Conservation (phyloP, 2,329 filamentous ascomycete genomes). For the Talaromyces sp. region DNA sequence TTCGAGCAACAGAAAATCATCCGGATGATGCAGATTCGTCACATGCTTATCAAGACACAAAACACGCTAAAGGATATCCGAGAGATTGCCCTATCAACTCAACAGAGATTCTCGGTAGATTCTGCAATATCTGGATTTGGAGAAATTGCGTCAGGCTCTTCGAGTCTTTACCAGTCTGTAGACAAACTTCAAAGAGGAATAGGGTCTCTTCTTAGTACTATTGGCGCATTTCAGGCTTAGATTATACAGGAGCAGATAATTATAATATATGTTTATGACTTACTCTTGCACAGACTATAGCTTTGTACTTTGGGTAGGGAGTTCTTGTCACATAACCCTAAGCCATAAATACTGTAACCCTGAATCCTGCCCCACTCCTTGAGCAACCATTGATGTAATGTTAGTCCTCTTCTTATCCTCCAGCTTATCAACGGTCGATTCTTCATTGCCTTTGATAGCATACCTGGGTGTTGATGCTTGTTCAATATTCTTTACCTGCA, state of each 20-base stretch:
- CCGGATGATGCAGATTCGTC: constrained; percentile 12
- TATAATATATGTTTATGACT: not conserved
- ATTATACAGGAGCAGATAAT: not conserved
- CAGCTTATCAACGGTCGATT: not conserved
- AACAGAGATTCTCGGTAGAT: constrained; percentile 7
- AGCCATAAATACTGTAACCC: not conserved
- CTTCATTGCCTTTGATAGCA: not conserved
- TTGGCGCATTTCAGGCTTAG: not conserved
- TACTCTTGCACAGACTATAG: too few relatives aligned
- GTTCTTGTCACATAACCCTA: not conserved
- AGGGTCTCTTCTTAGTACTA: constrained; percentile 4
- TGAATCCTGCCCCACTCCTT: not conserved
- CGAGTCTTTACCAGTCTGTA: constrained; percentile 1
- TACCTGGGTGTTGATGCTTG: too few relatives aligned
- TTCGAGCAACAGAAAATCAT: not conserved
- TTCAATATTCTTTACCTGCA: too few relatives aligned
- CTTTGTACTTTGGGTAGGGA: not conserved
- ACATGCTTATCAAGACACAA: constrained; percentile 15
- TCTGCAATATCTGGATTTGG: constrained; percentile 1
- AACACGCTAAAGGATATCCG: constrained; percentile 6
- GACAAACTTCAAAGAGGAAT: constrained; percentile 13
- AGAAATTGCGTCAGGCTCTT: not conserved
- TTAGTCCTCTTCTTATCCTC: not conserved
- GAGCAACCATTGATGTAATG: constrained; percentile 1
- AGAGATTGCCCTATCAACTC: not conserved